A percentile compares a stretch with the other conserved stretches of the same genome.
phyloP scores from a whole-genome alignment of 352 stramenopile species.

The Thalassiosira livingstoniorum region DNA sequence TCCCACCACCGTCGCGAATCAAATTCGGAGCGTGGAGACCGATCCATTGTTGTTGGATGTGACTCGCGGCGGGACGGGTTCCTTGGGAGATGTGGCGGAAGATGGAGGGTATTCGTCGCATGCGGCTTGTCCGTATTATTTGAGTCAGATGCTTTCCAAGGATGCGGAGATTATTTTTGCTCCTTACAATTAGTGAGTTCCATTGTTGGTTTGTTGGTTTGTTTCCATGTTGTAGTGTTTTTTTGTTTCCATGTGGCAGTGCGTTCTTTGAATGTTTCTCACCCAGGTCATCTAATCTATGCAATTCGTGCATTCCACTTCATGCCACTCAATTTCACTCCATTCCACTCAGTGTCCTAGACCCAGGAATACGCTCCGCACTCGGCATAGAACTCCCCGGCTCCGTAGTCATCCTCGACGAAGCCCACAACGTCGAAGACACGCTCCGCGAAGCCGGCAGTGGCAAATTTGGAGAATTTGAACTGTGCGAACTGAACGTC shows the following conservation, averaged over 20 bases:
- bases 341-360: constrained; percentile 56
- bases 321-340: neutral
- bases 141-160: constrained; percentile 64
- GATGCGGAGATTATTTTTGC: constrained; percentile 71
- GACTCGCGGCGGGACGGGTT: constrained; percentile 36
- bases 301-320: too few relatives aligned
- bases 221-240: too few relatives aligned
- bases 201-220: neutral
- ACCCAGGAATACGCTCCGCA: constrained; percentile 70
- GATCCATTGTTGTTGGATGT: constrained; percentile 73
- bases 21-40: constrained; percentile 30
- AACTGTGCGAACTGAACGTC: constrained; percentile 69
- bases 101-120: constrained; percentile 61
- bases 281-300: too few relatives aligned
- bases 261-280: too few relatives aligned
- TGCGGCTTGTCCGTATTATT: constrained; percentile 77
- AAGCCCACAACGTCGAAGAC: constrained; percentile 60
- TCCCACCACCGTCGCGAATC: constrained; percentile 29
- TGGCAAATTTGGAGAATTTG: constrained; percentile 73
- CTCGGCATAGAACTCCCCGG: constrained; percentile 67
- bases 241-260: too few relatives aligned
- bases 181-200: constrained; percentile 80
- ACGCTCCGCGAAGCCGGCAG: constrained; percentile 72
- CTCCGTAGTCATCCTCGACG: constrained; percentile 78
- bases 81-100: constrained; percentile 21